phyloP scores from a whole-genome alignment of 345 rosid species.

The Eucalyptus fibrosa region DNA sequence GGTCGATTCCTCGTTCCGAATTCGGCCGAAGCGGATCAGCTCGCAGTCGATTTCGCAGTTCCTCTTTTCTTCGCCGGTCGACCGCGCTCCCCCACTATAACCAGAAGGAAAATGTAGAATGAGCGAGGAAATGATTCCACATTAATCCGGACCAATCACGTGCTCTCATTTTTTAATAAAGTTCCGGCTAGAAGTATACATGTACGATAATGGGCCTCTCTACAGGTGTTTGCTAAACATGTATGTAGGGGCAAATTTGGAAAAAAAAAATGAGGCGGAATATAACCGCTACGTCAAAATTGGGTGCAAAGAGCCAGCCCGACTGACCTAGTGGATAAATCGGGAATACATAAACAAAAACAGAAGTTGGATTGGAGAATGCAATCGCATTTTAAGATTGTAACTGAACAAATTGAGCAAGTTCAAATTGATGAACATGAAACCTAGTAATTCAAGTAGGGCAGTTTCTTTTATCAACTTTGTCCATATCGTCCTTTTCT shows the following conservation, averaged over 20 bases:
- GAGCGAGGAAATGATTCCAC: too few relatives aligned
- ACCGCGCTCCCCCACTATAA: background rate
- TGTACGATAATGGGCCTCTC: too few relatives aligned
- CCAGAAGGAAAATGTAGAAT: rapidly evolving
- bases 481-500: rapidly evolving
- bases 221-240: rapidly evolving
- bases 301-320: background rate
- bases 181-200: too few relatives aligned
- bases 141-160: too few relatives aligned
- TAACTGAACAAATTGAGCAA: background rate
- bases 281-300: too few relatives aligned
- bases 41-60: background rate
- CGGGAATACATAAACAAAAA: background rate
- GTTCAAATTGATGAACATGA: background rate
- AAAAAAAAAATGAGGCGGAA: too few relatives aligned
- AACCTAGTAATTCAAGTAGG: too few relatives aligned
- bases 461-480: too few relatives aligned
- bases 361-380: background rate
- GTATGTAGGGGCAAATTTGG: too few relatives aligned
- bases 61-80: background rate
- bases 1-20: background rate
- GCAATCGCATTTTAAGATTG: background rate
- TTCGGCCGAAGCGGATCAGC: background rate
- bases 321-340: background rate
- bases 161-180: too few relatives aligned